A percentile compares a stretch with the other conserved stretches of the same genome.
Evolutionary conservation across 805 yeast genomes (phyloP).

Genomic region (Candida manassasensis): DNA sequence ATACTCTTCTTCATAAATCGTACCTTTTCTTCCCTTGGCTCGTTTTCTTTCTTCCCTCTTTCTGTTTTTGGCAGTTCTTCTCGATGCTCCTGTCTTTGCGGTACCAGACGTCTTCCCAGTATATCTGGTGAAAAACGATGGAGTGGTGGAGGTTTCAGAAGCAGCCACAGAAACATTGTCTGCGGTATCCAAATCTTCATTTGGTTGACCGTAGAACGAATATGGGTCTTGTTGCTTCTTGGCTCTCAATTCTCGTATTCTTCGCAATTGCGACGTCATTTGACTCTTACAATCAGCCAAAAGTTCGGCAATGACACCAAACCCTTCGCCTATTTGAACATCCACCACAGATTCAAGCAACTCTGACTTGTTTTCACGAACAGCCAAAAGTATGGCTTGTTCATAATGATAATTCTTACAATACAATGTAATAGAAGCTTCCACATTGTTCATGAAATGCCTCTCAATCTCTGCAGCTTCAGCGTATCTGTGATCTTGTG

Average conservation of each 20-base stretch:
- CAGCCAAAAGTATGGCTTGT: constrained; percentile 67
- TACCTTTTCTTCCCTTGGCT: constrained; percentile 97
- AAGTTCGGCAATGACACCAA: constrained; percentile 80
- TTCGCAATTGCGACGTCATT: constrained; percentile 70
- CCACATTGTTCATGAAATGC: constrained; percentile 55
- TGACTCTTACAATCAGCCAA: constrained; percentile 92
- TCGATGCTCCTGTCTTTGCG: constrained; percentile 92
- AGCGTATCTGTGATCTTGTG: constrained; percentile 65
- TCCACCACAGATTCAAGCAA: constrained; percentile 60
- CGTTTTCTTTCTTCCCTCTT: constrained; percentile 93
- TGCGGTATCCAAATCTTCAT: constrained; percentile 62
- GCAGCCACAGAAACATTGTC: constrained; percentile 95
- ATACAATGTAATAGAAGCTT: constrained; percentile 59
- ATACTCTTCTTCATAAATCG: constrained; percentile 95
- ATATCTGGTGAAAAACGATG: constrained; percentile 90
- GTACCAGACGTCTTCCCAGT: constrained; percentile 96
- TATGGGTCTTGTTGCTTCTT: constrained; percentile 84
- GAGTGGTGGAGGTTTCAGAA: constrained; percentile 86
- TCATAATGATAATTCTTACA: constrained; percentile 75
- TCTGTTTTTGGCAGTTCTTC: constrained; percentile 86
- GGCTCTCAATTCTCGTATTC: constrained; percentile 78
- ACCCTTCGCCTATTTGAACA: constrained; percentile 77
- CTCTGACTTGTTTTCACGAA: constrained; percentile 38
- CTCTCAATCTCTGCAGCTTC: constrained; percentile 78
- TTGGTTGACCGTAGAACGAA: constrained; percentile 68